phyloP scores from a whole-genome alignment of 2,329 filamentous ascomycete species.

The Colletotrichum ledebouriae region DNA sequence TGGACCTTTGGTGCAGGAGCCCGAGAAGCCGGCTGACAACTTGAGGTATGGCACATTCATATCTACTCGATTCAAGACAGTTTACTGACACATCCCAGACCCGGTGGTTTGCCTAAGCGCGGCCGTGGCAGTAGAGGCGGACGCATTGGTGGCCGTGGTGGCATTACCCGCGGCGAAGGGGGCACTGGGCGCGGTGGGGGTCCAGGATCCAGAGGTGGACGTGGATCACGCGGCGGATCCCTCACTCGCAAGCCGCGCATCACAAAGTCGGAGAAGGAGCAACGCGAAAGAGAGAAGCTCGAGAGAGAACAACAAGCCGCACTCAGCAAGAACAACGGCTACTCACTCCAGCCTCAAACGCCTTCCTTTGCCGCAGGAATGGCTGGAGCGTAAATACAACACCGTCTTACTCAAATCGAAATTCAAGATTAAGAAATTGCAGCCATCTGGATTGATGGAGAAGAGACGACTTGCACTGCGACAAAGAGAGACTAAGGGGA shows the following conservation, averaged over 20 bases:
- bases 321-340: constrained; percentile 54
- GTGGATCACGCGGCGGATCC: constrained; percentile 81
- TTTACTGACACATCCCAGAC: constrained; percentile 59
- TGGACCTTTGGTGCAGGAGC: constrained; percentile 88
- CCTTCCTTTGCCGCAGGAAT: constrained; percentile 43
- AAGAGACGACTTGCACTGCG: constrained; percentile 7
- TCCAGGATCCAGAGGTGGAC: constrained; percentile 77
- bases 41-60: constrained; percentile 58
- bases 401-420: background rate
- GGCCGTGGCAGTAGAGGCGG: constrained; percentile 61
- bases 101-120: constrained; percentile 80
- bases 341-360: constrained; percentile 52
- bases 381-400: constrained; percentile 38
- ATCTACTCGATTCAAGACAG: constrained; percentile 23
- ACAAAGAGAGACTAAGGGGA: constrained; percentile 17
- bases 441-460: constrained; percentile 4
- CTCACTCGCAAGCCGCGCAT: constrained; percentile 85
- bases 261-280: constrained; percentile 86
- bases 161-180: constrained; percentile 68
- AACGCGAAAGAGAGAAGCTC: constrained; percentile 84
- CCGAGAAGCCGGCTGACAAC: constrained; percentile 74
- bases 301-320: constrained; percentile 72
- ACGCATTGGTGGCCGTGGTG: constrained; percentile 70
- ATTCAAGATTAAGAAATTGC: background rate
- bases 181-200: constrained; percentile 63